A percentile compares a stretch with the other conserved stretches of the same genome.
phyloP scores from a whole-genome alignment of 2,329 filamentous ascomycete species.

The Colletotrichum sp. region DNA sequence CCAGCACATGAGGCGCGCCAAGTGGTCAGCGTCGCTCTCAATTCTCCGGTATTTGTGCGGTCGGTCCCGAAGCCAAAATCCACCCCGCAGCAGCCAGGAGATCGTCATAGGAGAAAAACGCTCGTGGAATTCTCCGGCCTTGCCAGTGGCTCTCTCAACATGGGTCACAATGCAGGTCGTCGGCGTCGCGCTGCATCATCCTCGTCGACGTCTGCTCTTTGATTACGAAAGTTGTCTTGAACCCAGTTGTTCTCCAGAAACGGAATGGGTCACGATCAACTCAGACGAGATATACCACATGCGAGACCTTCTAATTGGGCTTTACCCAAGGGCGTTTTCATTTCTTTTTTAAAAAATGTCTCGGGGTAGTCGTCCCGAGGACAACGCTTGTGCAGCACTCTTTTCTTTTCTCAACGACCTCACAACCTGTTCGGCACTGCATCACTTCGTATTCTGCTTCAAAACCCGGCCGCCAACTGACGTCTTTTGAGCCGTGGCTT shows the following conservation, averaged over 20 bases:
- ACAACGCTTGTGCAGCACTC: neutral
- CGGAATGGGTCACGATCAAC: neutral
- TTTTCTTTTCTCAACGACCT: neutral
- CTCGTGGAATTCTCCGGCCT: neutral
- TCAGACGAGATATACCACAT: neutral
- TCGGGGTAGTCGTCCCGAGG: neutral
- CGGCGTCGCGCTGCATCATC: neutral
- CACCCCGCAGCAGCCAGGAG: neutral
- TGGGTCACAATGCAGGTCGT: neutral
- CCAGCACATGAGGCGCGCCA: slow-evolving; percentile 1
- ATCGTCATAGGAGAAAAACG: neutral
- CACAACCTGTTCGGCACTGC: neutral
- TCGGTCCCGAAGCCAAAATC: slow-evolving; percentile 13
- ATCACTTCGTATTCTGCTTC: neutral
- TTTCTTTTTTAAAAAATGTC: neutral
- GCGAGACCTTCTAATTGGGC: neutral
- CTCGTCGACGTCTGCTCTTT: neutral
- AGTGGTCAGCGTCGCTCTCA: slow-evolving; percentile 3
- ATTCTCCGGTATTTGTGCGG: neutral
- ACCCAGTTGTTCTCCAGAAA: neutral
- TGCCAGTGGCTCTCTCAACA: neutral
- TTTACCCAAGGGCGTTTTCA: neutral
- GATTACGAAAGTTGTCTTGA: neutral
- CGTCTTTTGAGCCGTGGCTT: neutral
- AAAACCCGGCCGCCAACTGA: neutral